phyloP scores from a whole-genome alignment of 2,329 filamentous ascomycete genomes.

The Mycosphaerella sp. region DNA sequence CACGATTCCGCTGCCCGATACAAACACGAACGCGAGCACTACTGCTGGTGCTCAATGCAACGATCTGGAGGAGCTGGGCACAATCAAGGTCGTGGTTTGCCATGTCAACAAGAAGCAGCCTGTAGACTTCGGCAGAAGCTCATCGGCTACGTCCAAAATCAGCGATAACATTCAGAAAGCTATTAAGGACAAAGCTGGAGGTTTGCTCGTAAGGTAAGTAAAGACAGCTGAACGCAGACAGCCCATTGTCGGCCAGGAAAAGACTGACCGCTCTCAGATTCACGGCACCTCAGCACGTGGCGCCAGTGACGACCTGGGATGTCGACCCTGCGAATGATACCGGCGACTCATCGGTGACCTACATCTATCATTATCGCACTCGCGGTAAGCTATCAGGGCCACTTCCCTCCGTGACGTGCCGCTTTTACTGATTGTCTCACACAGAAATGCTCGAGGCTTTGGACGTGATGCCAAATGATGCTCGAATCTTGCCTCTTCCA shows the following conservation, averaged over 20 bases:
- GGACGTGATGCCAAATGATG: slow-evolving; percentile 7
- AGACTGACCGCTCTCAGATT: neutral
- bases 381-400: neutral
- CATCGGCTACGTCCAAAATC: slow-evolving; percentile 1
- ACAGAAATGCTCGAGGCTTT: slow-evolving; percentile 8
- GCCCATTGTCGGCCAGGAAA: neutral
- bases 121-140: slow-evolving; percentile 1
- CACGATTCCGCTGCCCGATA: neutral
- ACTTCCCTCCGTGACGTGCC: neutral
- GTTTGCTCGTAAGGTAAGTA: neutral
- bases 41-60: neutral
- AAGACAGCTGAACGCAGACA: neutral
- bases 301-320: slow-evolving; percentile 3
- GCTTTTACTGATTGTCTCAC: neutral
- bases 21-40: neutral
- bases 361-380: slow-evolving; percentile 8
- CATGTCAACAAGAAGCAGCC: slow-evolving; percentile 12
- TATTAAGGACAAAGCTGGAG: slow-evolving; percentile 7
- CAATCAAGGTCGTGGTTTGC: slow-evolving; percentile 11
- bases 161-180: neutral
- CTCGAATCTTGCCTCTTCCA: neutral
- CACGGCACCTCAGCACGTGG: neutral
- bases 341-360: slow-evolving; percentile 1
- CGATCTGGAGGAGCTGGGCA: slow-evolving; percentile 9
- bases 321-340: slow-evolving; percentile 1